phyloP scores from a whole-genome alignment of 2,329 filamentous ascomycete species.

The Zymoseptoria ardabiliae region DNA sequence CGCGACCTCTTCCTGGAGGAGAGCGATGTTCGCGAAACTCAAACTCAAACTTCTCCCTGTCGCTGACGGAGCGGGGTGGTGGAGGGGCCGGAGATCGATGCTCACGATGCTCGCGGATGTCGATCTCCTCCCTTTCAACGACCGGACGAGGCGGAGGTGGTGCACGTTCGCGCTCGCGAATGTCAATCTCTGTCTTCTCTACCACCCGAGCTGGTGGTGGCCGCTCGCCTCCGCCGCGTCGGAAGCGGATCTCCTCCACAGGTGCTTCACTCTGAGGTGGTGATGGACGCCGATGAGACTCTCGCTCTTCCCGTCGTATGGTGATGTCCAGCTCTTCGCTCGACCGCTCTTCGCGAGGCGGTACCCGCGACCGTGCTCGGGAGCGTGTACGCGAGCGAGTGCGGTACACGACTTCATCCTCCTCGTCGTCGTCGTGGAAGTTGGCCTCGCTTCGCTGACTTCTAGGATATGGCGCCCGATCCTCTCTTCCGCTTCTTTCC shows the following conservation, averaged over 20 bases:
- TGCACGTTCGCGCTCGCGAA: slow-evolving; percentile 21
- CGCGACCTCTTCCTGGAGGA: slow-evolving; percentile 19
- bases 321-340: slow-evolving; percentile 32
- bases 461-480: slow-evolving; percentile 25
- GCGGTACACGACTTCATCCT: slow-evolving; percentile 35
- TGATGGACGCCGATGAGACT: slow-evolving; percentile 18
- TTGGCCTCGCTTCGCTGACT: slow-evolving; percentile 21
- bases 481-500: slow-evolving; percentile 34
- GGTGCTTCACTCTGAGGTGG: slow-evolving; percentile 28
- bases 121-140: slow-evolving; percentile 28
- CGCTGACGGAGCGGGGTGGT: slow-evolving; percentile 21
- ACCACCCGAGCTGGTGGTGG: slow-evolving; percentile 17
- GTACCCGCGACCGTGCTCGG: background rate
- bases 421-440: slow-evolving; percentile 11
- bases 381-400: slow-evolving; percentile 31
- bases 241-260: slow-evolving; percentile 44
- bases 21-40: slow-evolving; percentile 30
- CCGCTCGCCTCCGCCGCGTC: slow-evolving; percentile 30
- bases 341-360: slow-evolving; percentile 22
- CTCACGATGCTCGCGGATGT: slow-evolving; percentile 27
- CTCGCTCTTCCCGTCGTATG: slow-evolving; percentile 23
- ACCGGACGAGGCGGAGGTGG: slow-evolving; percentile 15
- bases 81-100: slow-evolving; percentile 12
- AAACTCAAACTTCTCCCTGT: slow-evolving; percentile 26
- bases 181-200: slow-evolving; percentile 27